Percentiles rank a stretch among this genome's conserved stretches.
Evolutionary conservation across 2,329 filamentous ascomycete species (phyloP).

Genomic region (Epichloe typhina): DNA sequence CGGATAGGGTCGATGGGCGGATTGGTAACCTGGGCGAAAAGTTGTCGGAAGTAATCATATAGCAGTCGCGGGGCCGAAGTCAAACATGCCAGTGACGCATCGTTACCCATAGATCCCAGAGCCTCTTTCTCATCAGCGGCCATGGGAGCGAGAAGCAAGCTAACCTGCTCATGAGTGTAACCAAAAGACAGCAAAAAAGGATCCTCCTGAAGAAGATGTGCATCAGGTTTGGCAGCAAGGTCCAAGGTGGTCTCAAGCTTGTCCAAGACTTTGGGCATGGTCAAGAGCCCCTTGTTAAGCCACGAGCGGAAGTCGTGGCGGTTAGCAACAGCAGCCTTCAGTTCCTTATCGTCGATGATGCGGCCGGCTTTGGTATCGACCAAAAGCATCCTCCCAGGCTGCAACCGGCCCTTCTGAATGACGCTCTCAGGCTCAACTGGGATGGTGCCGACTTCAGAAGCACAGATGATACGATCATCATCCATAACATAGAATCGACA

Average conservation of each 20-base stretch:
- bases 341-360: constrained; percentile 85
- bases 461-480: constrained; percentile 93
- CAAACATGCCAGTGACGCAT: constrained; percentile 82
- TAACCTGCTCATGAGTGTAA: constrained; percentile 92
- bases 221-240: constrained; percentile 53
- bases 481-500: constrained; percentile 96
- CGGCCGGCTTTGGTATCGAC: constrained; percentile 82
- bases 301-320: constrained; percentile 80
- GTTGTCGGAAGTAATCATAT: constrained; percentile 93
- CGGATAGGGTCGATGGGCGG: constrained; percentile 94
- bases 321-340: constrained; percentile 78
- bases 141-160: constrained; percentile 84
- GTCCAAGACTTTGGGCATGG: constrained; percentile 61
- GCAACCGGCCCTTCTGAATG: constrained; percentile 83
- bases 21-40: constrained; percentile 96
- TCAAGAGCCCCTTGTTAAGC: constrained; percentile 77
- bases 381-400: constrained; percentile 90
- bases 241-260: constrained; percentile 47
- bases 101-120: constrained; percentile 94
- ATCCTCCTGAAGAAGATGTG: constrained; percentile 66
- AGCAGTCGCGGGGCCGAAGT: constrained; percentile 80
- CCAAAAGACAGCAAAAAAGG: constrained; percentile 75
- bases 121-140: constrained; percentile 95
- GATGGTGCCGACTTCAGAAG: constrained; percentile 91
- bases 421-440: constrained; percentile 80